These are phyloP conservation scores for Eucalyptus cloeziana DNA, from an alignment of 345 rosid genomes.

Conservation along the genomic window DNA sequence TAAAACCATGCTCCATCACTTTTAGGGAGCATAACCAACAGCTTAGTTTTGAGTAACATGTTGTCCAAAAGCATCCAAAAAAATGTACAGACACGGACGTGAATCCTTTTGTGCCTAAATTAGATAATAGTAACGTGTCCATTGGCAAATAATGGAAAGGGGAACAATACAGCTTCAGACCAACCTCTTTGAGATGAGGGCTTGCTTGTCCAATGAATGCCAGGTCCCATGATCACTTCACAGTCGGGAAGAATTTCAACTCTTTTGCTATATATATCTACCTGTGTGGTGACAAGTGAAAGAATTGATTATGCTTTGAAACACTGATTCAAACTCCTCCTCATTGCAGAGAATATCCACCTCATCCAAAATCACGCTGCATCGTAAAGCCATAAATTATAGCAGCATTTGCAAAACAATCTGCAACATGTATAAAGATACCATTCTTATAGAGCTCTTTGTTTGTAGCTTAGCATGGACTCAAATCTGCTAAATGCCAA, in stretches of 20 bases:
- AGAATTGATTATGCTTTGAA: conserved; percentile 42
- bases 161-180: neutral
- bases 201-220: conserved; percentile 78
- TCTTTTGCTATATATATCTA: conserved; percentile 68
- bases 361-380: conserved; percentile 78
- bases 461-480: neutral
- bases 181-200: conserved; percentile 82
- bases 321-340: conserved; percentile 53
- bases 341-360: conserved; percentile 76
- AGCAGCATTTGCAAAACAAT: neutral
- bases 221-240: conserved; percentile 85
- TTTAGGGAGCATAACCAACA: neutral
- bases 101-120: neutral
- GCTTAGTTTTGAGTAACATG: neutral
- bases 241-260: conserved; percentile 79
- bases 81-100: neutral
- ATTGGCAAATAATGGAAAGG: neutral
- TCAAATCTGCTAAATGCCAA: neutral
- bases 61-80: neutral
- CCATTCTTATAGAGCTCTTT: neutral
- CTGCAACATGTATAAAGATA: neutral
- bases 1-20: neutral
- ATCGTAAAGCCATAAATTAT: neutral
- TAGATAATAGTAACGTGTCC: neutral
- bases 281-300: neutral